These are phyloP conservation scores for Suhomyces terraborum DNA, from an alignment of 1,139 yeast genomes.

Conservation along the genomic window DNA sequence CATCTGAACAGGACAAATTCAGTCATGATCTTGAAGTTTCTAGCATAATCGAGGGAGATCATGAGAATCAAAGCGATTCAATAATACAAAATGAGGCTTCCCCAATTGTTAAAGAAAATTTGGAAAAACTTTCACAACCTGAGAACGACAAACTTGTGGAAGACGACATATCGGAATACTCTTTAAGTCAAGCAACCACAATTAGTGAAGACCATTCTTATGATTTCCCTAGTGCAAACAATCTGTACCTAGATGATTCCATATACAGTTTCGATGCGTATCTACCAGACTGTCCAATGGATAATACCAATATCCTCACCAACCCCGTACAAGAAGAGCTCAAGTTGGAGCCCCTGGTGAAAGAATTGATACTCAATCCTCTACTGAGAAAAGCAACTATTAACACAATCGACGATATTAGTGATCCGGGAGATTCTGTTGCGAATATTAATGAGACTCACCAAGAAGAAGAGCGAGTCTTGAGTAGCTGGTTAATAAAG, in stretches of 20 bases:
- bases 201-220: background rate
- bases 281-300: slow-evolving; percentile 1
- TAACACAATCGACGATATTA: slow-evolving; percentile 7
- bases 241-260: slow-evolving; percentile 11
- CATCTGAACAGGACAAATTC: too few species aligned
- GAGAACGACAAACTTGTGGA: background rate
- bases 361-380: slow-evolving; percentile 15
- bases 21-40: too few species aligned
- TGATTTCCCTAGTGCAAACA: slow-evolving; percentile 1
- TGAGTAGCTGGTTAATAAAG: slow-evolving; percentile 11
- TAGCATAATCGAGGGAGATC: too few species aligned
- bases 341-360: slow-evolving; percentile 14
- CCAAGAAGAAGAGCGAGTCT: background rate
- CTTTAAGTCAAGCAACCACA: background rate
- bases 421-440: background rate
- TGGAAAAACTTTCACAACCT: too few species aligned
- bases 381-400: slow-evolving; percentile 13
- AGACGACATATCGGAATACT: background rate
- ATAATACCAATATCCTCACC: background rate
- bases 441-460: background rate
- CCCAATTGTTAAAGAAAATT: too few species aligned
- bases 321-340: slow-evolving; percentile 18
- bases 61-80: too few species aligned
- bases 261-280: slow-evolving; percentile 9
- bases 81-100: too few species aligned